Evolutionary conservation across 2,329 filamentous ascomycete species (phyloP), one percentile per base, ranked within the genome.

Genomic region (Diaporthe citrichinensis): DNA sequence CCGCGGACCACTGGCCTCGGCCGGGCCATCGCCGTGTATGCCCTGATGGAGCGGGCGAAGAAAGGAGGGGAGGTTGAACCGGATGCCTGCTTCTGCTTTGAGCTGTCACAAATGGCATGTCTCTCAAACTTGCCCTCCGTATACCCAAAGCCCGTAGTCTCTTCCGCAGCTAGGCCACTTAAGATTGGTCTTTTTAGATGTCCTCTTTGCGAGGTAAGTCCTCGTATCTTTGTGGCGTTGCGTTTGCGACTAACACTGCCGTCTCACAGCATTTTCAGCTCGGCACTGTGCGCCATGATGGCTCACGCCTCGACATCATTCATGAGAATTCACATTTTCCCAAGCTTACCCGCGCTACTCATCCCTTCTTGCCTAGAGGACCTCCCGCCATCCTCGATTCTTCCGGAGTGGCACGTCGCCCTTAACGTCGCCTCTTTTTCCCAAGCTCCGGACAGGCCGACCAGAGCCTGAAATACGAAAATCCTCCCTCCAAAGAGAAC

Each of bases 241-340:
- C 31, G 15, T 68, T 39, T 51, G 31, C 46, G 34, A 68, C 65
- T 53, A 68, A 53, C 46, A 39, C n/a, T 20, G n/a, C 65, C 49
- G 65, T 69, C 65, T 55, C n/a, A 69, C 49, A 69, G 34, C 65
- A 55, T 53, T 20, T 69, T 55, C 65, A 69, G 65, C 65, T 55
- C 46, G 65, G 65, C 65, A 69, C 49, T 41, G 65, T 55, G 55
- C 65, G 65, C 34, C 65, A 51, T 12, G 65, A 55, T n/a, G n/a
- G 31, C 46, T 69, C 23, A 55, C 65, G 23, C 34, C 15, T 69
- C 49, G 65, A 68, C 46, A 55, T 69, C 31, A 69, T 55, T 69
- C 65, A 55, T 69, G 65, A 68, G 46, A 68, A 36, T 53, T 68
- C 65, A 68, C 31, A 68, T 53, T 39, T 44, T 51, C 65, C 53